Conservation (phyloP, 129 eudicot genomes). For the Helianthus annuus region HanXRQr2.0-SUNRISE NC_035447.2:130927429-130927928, state of each 20-base stretch:
- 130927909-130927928: too few relatives aligned
- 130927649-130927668: conserved; percentile 28
- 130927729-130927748: conserved; percentile 42
- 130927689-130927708: conserved; percentile 37
- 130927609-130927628: conserved; percentile 26
- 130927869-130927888: conserved; percentile 29
- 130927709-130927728: conserved; percentile 14
- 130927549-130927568: conserved; percentile 49
- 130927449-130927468: too few relatives aligned
- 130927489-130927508: neutral
- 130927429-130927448: too few relatives aligned
- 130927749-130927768: conserved; percentile 44
- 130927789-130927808: conserved; percentile 42
- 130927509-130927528: conserved; percentile 6
- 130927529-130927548: conserved; percentile 47
- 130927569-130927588: conserved; percentile 43
- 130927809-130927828: conserved; percentile 33
- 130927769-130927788: conserved; percentile 34
- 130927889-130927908: conserved; percentile 18
- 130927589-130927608: conserved; percentile 26
- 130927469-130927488: too few relatives aligned
- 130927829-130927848: conserved; percentile 24
- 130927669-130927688: conserved; percentile 25
- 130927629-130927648: conserved; percentile 33
- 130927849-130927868: conserved; percentile 30